Evolutionary conservation across 176 grass and related monocot genomes (phyloP).

Genomic region (Aegilops bicornis): DNA sequence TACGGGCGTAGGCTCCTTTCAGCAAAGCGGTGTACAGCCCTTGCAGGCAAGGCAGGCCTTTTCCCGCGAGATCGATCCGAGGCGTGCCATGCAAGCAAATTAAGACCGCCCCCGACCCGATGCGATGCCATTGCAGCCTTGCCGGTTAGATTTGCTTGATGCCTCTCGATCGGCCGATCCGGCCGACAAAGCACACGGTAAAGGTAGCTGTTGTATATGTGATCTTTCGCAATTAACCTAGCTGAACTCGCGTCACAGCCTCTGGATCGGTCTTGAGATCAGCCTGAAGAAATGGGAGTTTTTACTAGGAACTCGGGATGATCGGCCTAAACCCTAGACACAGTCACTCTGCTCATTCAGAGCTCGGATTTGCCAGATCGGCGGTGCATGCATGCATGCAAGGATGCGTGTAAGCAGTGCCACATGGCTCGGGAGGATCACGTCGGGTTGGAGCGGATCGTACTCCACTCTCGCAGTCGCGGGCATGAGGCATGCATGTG

Average conservation of each 20-base stretch:
- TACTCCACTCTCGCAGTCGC: not conserved
- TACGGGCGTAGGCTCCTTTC: slow-evolving; percentile 18
- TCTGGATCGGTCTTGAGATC: not conserved
- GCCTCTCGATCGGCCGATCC: not conserved
- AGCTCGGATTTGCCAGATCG: not conserved
- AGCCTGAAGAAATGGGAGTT: not conserved
- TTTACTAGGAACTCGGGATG: not conserved
- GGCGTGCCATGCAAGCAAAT: slow-evolving; percentile 38
- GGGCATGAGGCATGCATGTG: slow-evolving; percentile 4
- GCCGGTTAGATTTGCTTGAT: not conserved
- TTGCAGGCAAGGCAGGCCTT: not conserved
- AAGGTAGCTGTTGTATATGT: not conserved
- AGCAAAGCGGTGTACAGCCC: slow-evolving; percentile 11
- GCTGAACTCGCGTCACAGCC: not conserved
- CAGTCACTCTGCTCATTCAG: not conserved
- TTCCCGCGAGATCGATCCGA: slow-evolving; percentile 37
- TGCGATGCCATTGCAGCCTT: not conserved
- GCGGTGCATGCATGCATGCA: not conserved
- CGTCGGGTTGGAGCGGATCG: not conserved
- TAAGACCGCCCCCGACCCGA: not conserved
- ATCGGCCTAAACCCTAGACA: not conserved
- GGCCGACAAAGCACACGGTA: not conserved
- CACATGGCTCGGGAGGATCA: not conserved
- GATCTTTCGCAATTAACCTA: not conserved
- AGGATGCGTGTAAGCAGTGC: not conserved